phyloP scores from a whole-genome alignment of 352 stramenopile species.

The Globisporangium cylindrosporum region DNA sequence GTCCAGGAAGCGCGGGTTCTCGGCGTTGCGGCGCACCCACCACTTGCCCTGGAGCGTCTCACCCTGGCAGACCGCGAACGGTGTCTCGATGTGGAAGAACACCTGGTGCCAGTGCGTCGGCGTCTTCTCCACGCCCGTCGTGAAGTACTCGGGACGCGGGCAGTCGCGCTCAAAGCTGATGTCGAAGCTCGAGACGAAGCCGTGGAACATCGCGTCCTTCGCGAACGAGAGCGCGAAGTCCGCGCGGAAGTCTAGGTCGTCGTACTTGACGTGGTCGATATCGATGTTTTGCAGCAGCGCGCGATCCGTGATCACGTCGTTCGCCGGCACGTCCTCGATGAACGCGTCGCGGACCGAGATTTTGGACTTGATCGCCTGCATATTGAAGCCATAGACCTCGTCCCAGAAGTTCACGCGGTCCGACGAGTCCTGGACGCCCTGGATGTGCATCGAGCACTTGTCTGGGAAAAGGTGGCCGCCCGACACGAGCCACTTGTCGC shows the following conservation, averaged over 20 bases:
- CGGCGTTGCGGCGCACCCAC: conserved; percentile 83
- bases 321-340: conserved; percentile 92
- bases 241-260: conserved; percentile 93
- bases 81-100: conserved; percentile 93
- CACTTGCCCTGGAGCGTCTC: conserved; percentile 87
- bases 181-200: conserved; percentile 97
- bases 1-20: conserved; percentile 94
- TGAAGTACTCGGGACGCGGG: conserved; percentile 94
- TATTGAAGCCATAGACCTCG: conserved; percentile 98
- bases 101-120: conserved; percentile 99
- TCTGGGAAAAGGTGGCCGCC: conserved; percentile 96
- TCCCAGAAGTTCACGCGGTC: conserved; percentile 92
- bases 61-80: conserved; percentile 68
- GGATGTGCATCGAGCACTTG: conserved; percentile 95
- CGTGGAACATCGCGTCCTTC: conserved; percentile 91
- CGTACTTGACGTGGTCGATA: conserved; percentile 87
- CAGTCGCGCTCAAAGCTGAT: conserved; percentile 93
- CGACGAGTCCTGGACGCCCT: conserved; percentile 67
- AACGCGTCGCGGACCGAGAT: conserved; percentile 95
- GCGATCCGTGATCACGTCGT: conserved; percentile 86
- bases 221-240: conserved; percentile 87
- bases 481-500: conserved; percentile 95
- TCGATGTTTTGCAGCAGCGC: conserved; percentile 87
- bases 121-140: conserved; percentile 84
- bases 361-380: conserved; percentile 94